These are phyloP conservation scores for Globisporangium canariense DNA, from an alignment of 352 stramenopile genomes.

Conservation along the genomic window DNA sequence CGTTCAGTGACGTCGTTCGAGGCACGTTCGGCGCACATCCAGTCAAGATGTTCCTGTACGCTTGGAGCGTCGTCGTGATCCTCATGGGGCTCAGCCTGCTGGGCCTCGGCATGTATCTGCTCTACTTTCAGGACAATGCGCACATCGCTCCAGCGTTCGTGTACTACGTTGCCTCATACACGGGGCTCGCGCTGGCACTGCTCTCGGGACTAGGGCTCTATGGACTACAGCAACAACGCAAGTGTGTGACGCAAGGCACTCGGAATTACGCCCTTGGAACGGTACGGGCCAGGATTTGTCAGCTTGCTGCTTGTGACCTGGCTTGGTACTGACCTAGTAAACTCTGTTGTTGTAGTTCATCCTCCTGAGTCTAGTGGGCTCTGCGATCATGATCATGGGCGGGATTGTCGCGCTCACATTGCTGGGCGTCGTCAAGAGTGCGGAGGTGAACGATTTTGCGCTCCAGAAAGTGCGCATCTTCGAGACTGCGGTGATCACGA, in stretches of 20 bases:
- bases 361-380: constrained; percentile 32
- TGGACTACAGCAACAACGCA: constrained; percentile 47
- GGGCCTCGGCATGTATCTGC: constrained; percentile 51
- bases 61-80: constrained; percentile 50
- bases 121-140: constrained; percentile 61
- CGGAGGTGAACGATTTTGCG: constrained; percentile 32
- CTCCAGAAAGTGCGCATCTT: constrained; percentile 32
- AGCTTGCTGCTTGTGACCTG: not conserved
- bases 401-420: constrained; percentile 49
- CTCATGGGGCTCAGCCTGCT: constrained; percentile 44
- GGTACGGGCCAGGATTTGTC: constrained; percentile 21
- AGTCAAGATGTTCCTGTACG: constrained; percentile 48
- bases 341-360: constrained; percentile 35
- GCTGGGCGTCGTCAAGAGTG: constrained; percentile 28
- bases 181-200: constrained; percentile 36
- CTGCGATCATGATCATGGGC: constrained; percentile 43
- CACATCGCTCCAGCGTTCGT: constrained; percentile 42
- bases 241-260: constrained; percentile 43
- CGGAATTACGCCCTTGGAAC: constrained; percentile 59
- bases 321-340: not conserved
- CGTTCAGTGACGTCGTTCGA: constrained; percentile 36
- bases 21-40: constrained; percentile 26
- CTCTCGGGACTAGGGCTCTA: constrained; percentile 42
- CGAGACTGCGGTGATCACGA: constrained; percentile 44
- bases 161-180: constrained; percentile 54